A percentile compares a stretch with the other conserved stretches of the same genome.
These are phyloP conservation scores for Euphorbia celastroides DNA, from an alignment of 441 rosid species.

Conservation along the genomic window DNA sequence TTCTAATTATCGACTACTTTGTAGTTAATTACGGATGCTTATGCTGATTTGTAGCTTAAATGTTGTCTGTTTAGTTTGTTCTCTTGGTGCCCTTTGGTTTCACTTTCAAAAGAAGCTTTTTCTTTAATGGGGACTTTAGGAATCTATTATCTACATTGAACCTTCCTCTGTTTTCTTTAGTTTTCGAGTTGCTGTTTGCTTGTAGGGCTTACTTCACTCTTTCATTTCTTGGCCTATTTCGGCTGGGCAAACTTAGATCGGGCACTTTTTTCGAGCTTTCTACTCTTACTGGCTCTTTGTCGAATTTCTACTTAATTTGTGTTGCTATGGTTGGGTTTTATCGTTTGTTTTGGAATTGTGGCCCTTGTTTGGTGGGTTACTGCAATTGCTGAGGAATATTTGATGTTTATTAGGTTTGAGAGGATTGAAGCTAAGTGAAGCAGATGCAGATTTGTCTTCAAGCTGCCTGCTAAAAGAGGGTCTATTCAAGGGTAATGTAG, in stretches of 20 bases:
- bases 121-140: constrained; percentile 14
- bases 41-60: neutral
- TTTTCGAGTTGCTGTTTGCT: neutral
- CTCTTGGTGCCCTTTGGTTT: neutral
- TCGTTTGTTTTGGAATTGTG: neutral
- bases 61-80: neutral
- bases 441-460: neutral
- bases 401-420: neutral
- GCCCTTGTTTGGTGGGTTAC: neutral
- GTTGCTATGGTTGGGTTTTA: neutral
- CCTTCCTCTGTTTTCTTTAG: neutral
- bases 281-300: constrained; percentile 9
- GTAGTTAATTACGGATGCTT: neutral
- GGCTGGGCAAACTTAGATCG: constrained; percentile 26
- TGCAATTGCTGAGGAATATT: neutral
- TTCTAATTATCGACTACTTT: constrained; percentile 5
- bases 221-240: constrained; percentile 9
- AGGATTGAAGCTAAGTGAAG: neutral
- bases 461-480: neutral
- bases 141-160: constrained; percentile 1
- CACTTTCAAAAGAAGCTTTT: neutral
- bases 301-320: neutral
- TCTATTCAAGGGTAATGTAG: neutral
- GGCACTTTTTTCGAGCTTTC: constrained; percentile 21
- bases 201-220: constrained; percentile 17